Evolutionary conservation across 2,329 filamentous ascomycete species (phyloP).

Genomic region (Aspergillus floridensis): DNA sequence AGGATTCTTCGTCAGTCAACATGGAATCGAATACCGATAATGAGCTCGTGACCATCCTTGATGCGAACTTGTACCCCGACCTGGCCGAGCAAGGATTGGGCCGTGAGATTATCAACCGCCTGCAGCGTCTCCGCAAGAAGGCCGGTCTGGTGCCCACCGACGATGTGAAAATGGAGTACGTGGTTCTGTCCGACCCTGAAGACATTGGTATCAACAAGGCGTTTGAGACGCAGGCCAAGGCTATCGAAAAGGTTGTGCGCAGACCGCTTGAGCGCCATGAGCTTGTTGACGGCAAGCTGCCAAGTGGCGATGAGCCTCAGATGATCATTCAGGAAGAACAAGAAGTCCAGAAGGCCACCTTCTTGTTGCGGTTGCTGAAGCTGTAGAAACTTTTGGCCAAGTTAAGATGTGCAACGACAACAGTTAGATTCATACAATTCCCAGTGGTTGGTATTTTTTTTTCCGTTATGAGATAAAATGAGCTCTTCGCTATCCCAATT

Average conservation of each 20-base stretch:
- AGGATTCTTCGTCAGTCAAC: slow-evolving; percentile 67
- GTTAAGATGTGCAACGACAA: slow-evolving; percentile 6
- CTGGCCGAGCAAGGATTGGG: slow-evolving; percentile 85
- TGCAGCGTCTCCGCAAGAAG: slow-evolving; percentile 91
- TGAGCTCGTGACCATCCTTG: slow-evolving; percentile 88
- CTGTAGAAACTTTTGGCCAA: slow-evolving; percentile 49
- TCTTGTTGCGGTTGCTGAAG: slow-evolving; percentile 72
- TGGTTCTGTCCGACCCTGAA: slow-evolving; percentile 74
- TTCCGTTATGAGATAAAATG: slow-evolving; percentile 5
- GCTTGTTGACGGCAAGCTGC: slow-evolving; percentile 57
- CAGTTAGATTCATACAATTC: slow-evolving; percentile 11
- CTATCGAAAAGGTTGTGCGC: slow-evolving; percentile 74
- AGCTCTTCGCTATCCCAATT: not conserved
- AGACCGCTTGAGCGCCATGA: slow-evolving; percentile 71
- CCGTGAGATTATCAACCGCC: slow-evolving; percentile 86
- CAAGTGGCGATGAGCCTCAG: slow-evolving; percentile 52
- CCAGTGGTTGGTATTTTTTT: slow-evolving; percentile 4
- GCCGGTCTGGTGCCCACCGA: slow-evolving; percentile 87
- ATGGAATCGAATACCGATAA: slow-evolving; percentile 85
- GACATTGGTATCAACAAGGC: slow-evolving; percentile 68
- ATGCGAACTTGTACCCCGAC: slow-evolving; percentile 76
- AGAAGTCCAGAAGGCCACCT: slow-evolving; percentile 78
- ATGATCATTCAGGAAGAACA: slow-evolving; percentile 81
- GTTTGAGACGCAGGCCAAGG: slow-evolving; percentile 64
- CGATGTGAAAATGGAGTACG: slow-evolving; percentile 93